Evolutionary conservation across 164 flowering plant genomes (phyloP).

Genomic region (Aristolochia californica): DNA sequence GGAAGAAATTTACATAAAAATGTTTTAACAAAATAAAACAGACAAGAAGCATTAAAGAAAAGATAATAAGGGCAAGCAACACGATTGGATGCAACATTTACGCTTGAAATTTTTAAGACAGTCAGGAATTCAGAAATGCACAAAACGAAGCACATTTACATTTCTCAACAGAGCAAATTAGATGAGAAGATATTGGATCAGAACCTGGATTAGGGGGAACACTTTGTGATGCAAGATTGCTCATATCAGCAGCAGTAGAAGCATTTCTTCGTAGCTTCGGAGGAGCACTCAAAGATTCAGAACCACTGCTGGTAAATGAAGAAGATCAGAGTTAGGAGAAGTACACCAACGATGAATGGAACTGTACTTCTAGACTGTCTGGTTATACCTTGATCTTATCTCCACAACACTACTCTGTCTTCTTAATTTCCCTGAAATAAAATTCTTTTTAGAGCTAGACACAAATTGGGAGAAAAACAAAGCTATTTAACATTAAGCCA

Average conservation of each 20-base stretch:
- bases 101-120: too few relatives aligned
- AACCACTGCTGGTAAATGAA: conserved; percentile 24
- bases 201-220: conserved; percentile 49
- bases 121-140: too few relatives aligned
- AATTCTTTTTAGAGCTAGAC: neutral
- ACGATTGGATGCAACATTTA: too few relatives aligned
- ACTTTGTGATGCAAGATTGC: conserved; percentile 31
- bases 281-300: conserved; percentile 31
- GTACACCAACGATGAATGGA: too few relatives aligned
- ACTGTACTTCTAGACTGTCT: too few relatives aligned
- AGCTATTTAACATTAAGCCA: neutral
- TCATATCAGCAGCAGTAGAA: conserved; percentile 60
- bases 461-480: neutral
- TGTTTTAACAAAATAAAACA: neutral
- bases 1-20: neutral
- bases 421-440: conserved; percentile 44
- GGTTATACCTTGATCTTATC: conserved; percentile 43
- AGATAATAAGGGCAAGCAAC: too few relatives aligned
- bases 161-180: neutral
- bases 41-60: neutral
- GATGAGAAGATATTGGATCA: neutral
- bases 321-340: neutral
- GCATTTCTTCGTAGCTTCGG: conserved; percentile 69
- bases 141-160: neutral
- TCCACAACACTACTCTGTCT: conserved; percentile 79